Evolutionary conservation across 306 rosid genomes (phyloP), one percentile per base, ranked within the genome.

Genomic region (Sechiopsis laciniata): DNA sequence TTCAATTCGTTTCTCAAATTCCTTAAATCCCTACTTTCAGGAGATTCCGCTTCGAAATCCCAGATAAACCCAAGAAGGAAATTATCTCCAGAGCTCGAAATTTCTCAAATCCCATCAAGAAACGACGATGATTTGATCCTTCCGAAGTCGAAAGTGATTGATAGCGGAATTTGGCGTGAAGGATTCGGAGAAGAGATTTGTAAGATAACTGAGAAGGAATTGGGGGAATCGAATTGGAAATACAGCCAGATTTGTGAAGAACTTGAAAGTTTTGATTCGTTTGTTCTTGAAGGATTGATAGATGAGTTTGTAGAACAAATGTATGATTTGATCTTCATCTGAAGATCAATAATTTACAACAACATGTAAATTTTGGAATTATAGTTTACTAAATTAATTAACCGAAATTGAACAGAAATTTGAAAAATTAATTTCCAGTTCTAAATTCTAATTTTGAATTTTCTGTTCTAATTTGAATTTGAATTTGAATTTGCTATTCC

Each of bases 291-390:
- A 71, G 76, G 84, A n/a, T 77, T 94, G 75, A 50, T 94, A 60
- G 78, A 81, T 32, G 99, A 94, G 70, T 10, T 91, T 42, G 85
- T 86, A 17, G 84, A 84, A 80, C 87, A 91, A 73, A 51, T 70
- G 74, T 80, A 67, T 72, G n/a, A 62, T 32, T 60, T 17, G 69
- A 56, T 70, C 48, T 70, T 70, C 10, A 3, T 22, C 15, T 52
- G 48, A 51, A 70, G 48, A 70, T 50, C 59, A 46, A 35, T 11
- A 0, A 22, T 16, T 46, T 37, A 37, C 45, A 37, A 37, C 45
- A 69, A 48, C 57, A 20, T 26, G 74, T 70, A 70, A 70, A 70
- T 69, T 69, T 42, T 70, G 24, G 48, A 24, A 8, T 24, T 70
- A 52, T 51, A 70, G 74, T 32, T 50, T 69, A 70, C 74, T 51